phyloP scores from a whole-genome alignment of 1,284 basidiomycete genomes.

The Polyporus tsugae region DNA sequence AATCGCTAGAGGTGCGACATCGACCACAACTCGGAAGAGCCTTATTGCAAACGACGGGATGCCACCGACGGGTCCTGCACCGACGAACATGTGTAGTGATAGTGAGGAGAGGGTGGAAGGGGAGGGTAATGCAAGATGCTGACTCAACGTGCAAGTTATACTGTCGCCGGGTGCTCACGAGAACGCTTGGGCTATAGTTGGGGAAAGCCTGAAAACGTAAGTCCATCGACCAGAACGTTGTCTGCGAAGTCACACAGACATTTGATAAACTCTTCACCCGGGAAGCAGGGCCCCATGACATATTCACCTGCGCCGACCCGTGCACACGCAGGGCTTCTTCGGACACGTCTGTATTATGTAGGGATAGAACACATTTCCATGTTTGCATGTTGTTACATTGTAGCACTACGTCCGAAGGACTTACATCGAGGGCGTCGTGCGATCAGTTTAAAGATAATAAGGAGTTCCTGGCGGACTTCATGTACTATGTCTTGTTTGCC shows the following conservation, averaged over 20 bases:
- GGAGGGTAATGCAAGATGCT: background rate
- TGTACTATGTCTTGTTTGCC: background rate
- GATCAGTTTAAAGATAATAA: background rate
- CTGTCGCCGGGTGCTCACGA: constrained; percentile 18
- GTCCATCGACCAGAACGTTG: background rate
- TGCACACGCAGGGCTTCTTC: background rate
- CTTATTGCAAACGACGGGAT: background rate
- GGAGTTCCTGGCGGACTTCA: background rate
- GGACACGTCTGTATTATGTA: no score
- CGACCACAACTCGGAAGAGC: background rate
- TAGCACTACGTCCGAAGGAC: background rate
- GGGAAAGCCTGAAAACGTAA: background rate
- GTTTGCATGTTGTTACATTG: background rate
- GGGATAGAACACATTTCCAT: background rate
- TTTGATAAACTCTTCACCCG: background rate
- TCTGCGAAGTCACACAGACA: constrained; percentile 12
- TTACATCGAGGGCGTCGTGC: background rate
- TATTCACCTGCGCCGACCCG: background rate
- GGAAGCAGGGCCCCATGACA: constrained; percentile 6
- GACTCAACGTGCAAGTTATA: constrained; percentile 14
- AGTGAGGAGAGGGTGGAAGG: background rate
- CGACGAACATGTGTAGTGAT: background rate
- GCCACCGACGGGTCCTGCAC: background rate
- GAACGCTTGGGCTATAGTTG: constrained; percentile 13
- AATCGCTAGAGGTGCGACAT: constrained; percentile 11